A percentile compares a stretch with the other conserved stretches of the same genome.
phyloP scores from a whole-genome alignment of 768 basidiomycete species.

The Podaxis sp. region DNA sequence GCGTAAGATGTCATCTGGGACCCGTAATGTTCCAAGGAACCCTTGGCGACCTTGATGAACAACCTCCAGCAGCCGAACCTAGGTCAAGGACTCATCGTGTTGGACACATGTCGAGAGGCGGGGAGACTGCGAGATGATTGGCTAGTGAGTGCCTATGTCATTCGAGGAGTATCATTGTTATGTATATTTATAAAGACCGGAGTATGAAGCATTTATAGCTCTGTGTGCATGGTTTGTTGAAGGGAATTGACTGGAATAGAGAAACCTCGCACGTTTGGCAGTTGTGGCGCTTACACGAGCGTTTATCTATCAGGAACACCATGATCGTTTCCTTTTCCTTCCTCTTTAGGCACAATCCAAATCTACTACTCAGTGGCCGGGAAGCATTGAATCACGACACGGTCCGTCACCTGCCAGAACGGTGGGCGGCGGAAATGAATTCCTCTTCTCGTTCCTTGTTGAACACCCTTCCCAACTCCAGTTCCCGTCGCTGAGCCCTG shows the following conservation, averaged over 20 bases:
- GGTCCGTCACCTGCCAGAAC: background rate
- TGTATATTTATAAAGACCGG: background rate
- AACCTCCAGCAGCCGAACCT: background rate
- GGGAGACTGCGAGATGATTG: background rate
- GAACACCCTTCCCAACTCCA: background rate
- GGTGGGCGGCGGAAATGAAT: background rate
- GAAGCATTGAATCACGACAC: background rate
- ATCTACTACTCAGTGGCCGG: background rate
- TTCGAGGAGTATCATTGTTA: slow-evolving; percentile 17
- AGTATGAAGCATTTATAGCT: background rate
- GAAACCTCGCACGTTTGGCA: background rate
- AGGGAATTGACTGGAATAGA: background rate
- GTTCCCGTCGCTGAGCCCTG: too few species aligned
- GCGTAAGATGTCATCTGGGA: background rate
- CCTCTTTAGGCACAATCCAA: background rate
- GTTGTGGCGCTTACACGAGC: background rate
- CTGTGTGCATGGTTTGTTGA: background rate
- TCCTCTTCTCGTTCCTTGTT: background rate
- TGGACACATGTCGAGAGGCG: background rate
- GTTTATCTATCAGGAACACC: background rate
- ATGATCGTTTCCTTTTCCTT: background rate
- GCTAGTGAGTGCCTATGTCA: background rate
- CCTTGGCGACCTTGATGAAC: background rate
- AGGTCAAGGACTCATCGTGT: background rate
- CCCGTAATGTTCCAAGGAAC: background rate